Evolutionary conservation across 106 monocot genomes (phyloP), one percentile per base, ranked within the genome.

Genomic region (Gastrodia elata): DNA sequence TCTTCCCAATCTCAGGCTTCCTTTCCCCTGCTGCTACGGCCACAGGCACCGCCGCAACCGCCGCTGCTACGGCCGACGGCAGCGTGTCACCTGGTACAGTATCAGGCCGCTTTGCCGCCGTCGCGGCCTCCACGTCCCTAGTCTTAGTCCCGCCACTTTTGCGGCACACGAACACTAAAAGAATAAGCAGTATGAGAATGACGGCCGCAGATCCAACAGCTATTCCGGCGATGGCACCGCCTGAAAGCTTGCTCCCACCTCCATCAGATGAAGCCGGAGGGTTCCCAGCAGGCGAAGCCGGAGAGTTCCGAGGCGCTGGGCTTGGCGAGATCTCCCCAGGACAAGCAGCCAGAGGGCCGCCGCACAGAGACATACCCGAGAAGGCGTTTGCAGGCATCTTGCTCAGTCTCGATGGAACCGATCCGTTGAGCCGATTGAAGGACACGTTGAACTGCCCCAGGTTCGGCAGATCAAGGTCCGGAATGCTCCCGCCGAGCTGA

Each of bases 371-470:
- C 41, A 84, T 88, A 10, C 81, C 84, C 4, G 86, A 39, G 52
- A 91, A 94, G 30, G 86, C 68, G 39, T 13, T 58, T 6, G 26
- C 10, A 3, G 84, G 80, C 81, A 64, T 33, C 6, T 64, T 76
- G n/a, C 84, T 80, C 65, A 94, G 84, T 32, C 46, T 38, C 0
- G 3, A 30, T 9, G 94, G 94, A 68, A 94, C 83, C 35, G 94
- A 86, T 16, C 91, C 94, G 16, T 82, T 91, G 52, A 94, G 78
- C 42, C 77, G 49, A 61, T 91, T 94, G 75, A 34, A 91, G 0
- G 94, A 94, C 5, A 94, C 91, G 49, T 94, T 88, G 81, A 94
- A 88, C 70, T 83, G 79, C 6, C 1, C 68, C 22, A 94, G 75
- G 15, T 72, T 75, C 9, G 75, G 70, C 13, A 85, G 71, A 30